A percentile compares a stretch with the other conserved stretches of the same genome.
Conservation (phyloP, 2,329 filamentous ascomycete species). For the Fusarium tanahbumbuense region DNA sequence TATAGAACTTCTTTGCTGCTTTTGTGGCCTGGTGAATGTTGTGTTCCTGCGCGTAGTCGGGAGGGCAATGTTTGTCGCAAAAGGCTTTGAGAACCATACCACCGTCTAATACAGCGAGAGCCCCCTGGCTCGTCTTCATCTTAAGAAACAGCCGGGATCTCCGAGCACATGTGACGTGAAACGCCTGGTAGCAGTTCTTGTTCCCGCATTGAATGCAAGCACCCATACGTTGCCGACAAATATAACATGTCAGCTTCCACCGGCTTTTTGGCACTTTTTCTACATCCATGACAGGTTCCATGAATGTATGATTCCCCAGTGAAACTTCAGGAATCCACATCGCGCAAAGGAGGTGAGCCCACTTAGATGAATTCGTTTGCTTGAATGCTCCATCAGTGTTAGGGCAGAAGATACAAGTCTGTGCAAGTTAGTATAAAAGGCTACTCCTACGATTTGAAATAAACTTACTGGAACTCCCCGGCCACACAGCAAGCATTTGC, state of each 20-base stretch:
- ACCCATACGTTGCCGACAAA: conserved; percentile 97
- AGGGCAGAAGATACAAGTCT: conserved; percentile 98
- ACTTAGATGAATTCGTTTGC: conserved; percentile 94
- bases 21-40: conserved; percentile 82
- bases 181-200: conserved; percentile 96
- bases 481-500: conserved; percentile 95
- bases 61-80: conserved; percentile 93
- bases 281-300: conserved; percentile 98
- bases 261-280: conserved; percentile 95
- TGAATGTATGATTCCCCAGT: conserved; percentile 94
- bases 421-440: conserved; percentile 30
- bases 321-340: conserved; percentile 99
- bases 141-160: conserved; percentile 88
- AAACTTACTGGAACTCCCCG: conserved; percentile 81
- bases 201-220: conserved; percentile 98
- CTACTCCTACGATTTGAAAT: not conserved
- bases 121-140: conserved; percentile 93
- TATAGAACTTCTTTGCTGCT: conserved; percentile 90
- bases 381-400: conserved; percentile 99
- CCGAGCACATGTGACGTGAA: conserved; percentile 95
- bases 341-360: conserved; percentile 95
- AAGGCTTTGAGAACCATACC: conserved; percentile 90
- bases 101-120: conserved; percentile 80
- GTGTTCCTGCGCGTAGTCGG: conserved; percentile 88
- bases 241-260: conserved; percentile 95